phyloP scores from a whole-genome alignment of 2,329 filamentous ascomycete species.

The Penicillium brevicompactum region DNA sequence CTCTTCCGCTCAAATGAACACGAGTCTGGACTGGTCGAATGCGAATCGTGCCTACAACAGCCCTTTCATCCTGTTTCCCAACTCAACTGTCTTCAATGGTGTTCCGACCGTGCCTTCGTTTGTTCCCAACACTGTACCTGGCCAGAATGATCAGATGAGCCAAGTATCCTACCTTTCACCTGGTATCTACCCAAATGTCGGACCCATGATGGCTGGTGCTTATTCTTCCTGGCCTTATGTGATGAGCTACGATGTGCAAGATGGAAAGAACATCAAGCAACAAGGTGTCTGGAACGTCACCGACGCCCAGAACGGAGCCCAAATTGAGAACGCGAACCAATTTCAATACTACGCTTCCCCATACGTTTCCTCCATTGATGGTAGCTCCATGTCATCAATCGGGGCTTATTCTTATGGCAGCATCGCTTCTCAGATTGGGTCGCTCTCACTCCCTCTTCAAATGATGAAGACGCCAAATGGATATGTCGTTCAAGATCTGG shows the following conservation, averaged over 20 bases:
- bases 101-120: slow-evolving; percentile 33
- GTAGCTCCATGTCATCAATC: slow-evolving; percentile 51
- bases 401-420: slow-evolving; percentile 57
- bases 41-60: slow-evolving; percentile 33
- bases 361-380: slow-evolving; percentile 55
- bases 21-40: slow-evolving; percentile 30
- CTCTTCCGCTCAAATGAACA: slow-evolving; percentile 27
- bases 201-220: slow-evolving; percentile 34
- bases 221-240: slow-evolving; percentile 41
- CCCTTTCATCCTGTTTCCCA: slow-evolving; percentile 36
- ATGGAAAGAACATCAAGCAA: slow-evolving; percentile 39
- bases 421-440: slow-evolving; percentile 61
- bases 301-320: slow-evolving; percentile 50
- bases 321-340: slow-evolving; percentile 62
- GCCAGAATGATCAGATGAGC: slow-evolving; percentile 34
- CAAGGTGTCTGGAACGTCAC: slow-evolving; percentile 44
- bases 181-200: slow-evolving; percentile 40
- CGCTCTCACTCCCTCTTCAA: slow-evolving; percentile 42
- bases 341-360: slow-evolving; percentile 63
- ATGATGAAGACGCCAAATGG: slow-evolving; percentile 50
- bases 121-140: slow-evolving; percentile 29
- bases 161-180: slow-evolving; percentile 40
- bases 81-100: slow-evolving; percentile 34
- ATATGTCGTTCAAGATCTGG: slow-evolving; percentile 55
- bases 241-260: slow-evolving; percentile 38